A percentile compares a stretch with the other conserved stretches of the same genome.
phyloP scores from a whole-genome alignment of 352 stramenopile genomes.

The Phytophthora pini region DNA sequence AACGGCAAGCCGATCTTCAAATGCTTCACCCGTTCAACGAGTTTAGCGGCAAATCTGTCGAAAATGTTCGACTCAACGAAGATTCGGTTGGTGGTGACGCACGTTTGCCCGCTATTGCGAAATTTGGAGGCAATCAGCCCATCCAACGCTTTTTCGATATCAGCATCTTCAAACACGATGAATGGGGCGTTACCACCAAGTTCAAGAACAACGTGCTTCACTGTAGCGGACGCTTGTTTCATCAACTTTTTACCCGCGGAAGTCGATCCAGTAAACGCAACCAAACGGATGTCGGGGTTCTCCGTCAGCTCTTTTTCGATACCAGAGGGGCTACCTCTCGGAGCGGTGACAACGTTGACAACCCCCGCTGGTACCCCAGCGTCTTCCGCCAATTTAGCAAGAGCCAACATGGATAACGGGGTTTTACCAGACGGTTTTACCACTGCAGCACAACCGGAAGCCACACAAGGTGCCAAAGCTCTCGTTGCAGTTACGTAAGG shows the following conservation, averaged over 20 bases:
- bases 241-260: constrained; percentile 69
- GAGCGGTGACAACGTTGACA: constrained; percentile 88
- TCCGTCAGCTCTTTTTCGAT: constrained; percentile 75
- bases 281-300: constrained; percentile 71
- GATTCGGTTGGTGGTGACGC: constrained; percentile 87
- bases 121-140: constrained; percentile 82
- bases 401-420: constrained; percentile 92
- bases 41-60: constrained; percentile 87
- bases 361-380: constrained; percentile 82
- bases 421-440: constrained; percentile 97
- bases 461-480: constrained; percentile 93
- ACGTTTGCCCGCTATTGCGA: constrained; percentile 83
- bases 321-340: constrained; percentile 49
- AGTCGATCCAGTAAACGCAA: constrained; percentile 87
- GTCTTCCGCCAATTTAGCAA: constrained; percentile 86
- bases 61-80: constrained; percentile 93
- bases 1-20: constrained; percentile 91
- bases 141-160: constrained; percentile 73
- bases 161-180: constrained; percentile 90
- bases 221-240: constrained; percentile 58
- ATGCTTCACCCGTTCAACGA: constrained; percentile 65
- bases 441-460: constrained; percentile 93
- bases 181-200: constrained; percentile 91
- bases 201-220: constrained; percentile 81
- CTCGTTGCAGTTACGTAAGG: constrained; percentile 96